Percentiles rank a stretch among this genome's conserved stretches.
phyloP scores from a whole-genome alignment of 495 filamentous ascomycete species.

The Mycothermus thermophilus region DNA sequence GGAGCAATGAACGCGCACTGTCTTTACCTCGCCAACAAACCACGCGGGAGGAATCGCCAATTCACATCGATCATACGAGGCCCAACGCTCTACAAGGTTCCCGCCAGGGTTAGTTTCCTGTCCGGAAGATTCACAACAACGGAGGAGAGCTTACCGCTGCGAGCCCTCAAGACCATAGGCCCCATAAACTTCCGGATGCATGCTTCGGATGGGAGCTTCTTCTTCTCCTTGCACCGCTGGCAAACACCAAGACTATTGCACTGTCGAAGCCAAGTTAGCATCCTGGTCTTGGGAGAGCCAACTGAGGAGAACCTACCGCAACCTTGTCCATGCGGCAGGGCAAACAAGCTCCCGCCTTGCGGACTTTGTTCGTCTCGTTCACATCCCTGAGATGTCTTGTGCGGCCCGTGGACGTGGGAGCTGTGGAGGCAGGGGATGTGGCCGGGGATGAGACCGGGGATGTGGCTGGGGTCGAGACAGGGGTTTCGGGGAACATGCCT shows the following conservation, averaged over 20 bases:
- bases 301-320: background rate
- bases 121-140: background rate
- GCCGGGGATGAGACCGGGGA: no score
- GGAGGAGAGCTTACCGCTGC: no score
- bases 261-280: constrained; percentile 3
- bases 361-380: constrained; percentile 14
- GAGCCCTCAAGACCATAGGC: background rate
- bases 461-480: no score
- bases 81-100: no score
- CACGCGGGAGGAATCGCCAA: no score
- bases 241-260: constrained; percentile 2
- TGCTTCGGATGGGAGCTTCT: background rate
- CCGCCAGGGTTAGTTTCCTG: no score
- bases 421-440: no score
- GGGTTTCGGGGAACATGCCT: no score
- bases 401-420: no score
- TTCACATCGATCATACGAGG: no score
- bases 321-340: constrained; percentile 9
- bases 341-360: constrained; percentile 8
- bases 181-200: constrained; percentile 2
- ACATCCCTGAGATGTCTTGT: constrained; percentile 5
- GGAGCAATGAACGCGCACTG: constrained; percentile 9
- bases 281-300: background rate
- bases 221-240: background rate
- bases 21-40: no score